Conservation (phyloP, 2,329 filamentous ascomycete species). For the Westerdykella ornata region DNA sequence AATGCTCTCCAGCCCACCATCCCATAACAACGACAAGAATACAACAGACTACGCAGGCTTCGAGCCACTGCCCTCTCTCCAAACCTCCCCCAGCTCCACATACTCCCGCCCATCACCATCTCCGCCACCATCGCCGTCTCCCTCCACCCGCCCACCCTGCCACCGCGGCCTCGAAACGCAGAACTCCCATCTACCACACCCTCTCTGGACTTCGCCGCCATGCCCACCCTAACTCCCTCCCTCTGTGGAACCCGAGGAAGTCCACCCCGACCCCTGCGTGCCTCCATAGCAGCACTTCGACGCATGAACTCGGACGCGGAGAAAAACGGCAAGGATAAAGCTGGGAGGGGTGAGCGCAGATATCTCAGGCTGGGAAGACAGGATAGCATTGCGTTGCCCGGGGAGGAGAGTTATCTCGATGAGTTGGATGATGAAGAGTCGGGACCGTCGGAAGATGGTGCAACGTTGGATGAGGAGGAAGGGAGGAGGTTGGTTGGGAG, state of each 20-base stretch:
- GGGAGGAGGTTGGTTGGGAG: slow-evolving; percentile 16
- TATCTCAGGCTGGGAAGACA: slow-evolving; percentile 40
- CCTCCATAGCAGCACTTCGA: slow-evolving; percentile 36
- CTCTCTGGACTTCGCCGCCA: slow-evolving; percentile 16
- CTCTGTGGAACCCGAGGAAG: slow-evolving; percentile 27
- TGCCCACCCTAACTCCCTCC: slow-evolving; percentile 17
- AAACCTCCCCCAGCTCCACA: slow-evolving; percentile 14
- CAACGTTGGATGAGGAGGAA: slow-evolving; percentile 14
- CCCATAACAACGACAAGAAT: background rate
- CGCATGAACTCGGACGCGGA: slow-evolving; percentile 41
- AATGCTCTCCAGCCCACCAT: slow-evolving; percentile 14
- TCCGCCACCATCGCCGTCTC: slow-evolving; percentile 9
- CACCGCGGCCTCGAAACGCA: slow-evolving; percentile 18
- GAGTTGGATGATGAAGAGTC: slow-evolving; percentile 12
- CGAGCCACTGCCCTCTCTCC: background rate
- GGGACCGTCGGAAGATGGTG: slow-evolving; percentile 4
- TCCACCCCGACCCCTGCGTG: slow-evolving; percentile 34
- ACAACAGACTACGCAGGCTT: background rate
- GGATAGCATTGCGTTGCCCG: slow-evolving; percentile 23
- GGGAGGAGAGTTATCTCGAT: slow-evolving; percentile 26
- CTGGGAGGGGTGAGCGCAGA: slow-evolving; percentile 27
- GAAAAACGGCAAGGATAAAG: slow-evolving; percentile 16
- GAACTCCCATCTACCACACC: slow-evolving; percentile 12
- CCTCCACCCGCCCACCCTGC: slow-evolving; percentile 7
- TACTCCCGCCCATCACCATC: slow-evolving; percentile 14